Percentiles rank a stretch among this genome's conserved stretches.
Conservation (phyloP, 352 stramenopile genomes). For the Globisporangium lucens region DNA sequence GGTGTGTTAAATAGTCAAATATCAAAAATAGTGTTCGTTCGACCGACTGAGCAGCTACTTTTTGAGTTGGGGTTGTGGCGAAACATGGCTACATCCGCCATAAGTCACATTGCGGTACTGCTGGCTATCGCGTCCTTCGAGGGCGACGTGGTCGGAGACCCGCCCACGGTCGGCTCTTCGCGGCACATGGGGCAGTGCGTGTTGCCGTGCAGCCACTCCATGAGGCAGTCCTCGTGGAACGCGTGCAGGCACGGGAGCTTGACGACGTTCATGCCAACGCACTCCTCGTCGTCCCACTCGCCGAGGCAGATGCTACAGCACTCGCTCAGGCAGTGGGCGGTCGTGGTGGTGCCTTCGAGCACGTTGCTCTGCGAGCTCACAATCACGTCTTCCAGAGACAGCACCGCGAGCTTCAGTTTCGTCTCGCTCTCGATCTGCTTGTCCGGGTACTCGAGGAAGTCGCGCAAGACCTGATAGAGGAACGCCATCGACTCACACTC, state of each 20-base stretch:
- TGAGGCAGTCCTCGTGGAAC: conserved; percentile 86
- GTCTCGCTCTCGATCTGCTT: conserved; percentile 85
- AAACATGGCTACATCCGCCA: conserved; percentile 2
- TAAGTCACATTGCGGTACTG: neutral
- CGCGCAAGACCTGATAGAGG: conserved; percentile 70
- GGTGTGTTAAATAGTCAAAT: conserved; percentile 3
- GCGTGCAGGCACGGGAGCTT: conserved; percentile 80
- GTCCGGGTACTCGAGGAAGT: conserved; percentile 84
- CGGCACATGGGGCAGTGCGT: conserved; percentile 84
- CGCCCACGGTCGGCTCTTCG: conserved; percentile 53
- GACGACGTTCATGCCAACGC: conserved; percentile 75
- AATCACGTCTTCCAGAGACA: conserved; percentile 82
- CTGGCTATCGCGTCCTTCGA: neutral
- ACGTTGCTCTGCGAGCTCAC: conserved; percentile 70
- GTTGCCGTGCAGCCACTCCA: conserved; percentile 83
- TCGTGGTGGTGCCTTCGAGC: conserved; percentile 23
- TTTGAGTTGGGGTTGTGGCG: neutral
- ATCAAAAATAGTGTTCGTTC: conserved; percentile 1
- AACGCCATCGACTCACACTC: conserved; percentile 45
- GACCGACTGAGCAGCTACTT: neutral
- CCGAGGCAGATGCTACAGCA: conserved; percentile 84
- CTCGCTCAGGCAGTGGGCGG: conserved; percentile 50
- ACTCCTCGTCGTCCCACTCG: conserved; percentile 83
- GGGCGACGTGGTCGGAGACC: conserved; percentile 5
- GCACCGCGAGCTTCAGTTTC: conserved; percentile 76